Evolutionary conservation across 768 basidiomycete species (phyloP), one percentile per base, ranked within the genome.

Genomic region (Floccularia luteovirens): DNA sequence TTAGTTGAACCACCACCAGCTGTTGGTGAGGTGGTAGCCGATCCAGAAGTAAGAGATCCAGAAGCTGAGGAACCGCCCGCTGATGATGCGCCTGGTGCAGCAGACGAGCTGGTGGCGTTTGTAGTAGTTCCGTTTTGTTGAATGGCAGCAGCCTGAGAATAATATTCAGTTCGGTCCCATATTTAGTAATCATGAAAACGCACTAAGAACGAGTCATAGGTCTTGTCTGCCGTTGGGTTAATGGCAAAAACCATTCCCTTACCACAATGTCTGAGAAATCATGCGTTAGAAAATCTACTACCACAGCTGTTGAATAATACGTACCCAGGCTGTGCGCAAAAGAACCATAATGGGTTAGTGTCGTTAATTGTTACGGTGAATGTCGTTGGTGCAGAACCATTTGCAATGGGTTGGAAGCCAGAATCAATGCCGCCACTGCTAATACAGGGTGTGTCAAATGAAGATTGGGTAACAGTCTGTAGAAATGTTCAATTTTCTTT

Each of bases 241-340:
- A 79, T 56, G 17, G 76, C 70, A 56, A 81, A 79, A 34, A 81
- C 78, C 77, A 79, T 78, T 47, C 77, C 77, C 4, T 34, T 20
- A 23, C 59, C 43, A 53, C 78, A 82, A 54, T 77, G 75, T 43
- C 61, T 70, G 42, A 30, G n/a, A 36, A 17, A 42, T 17, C 12
- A 43, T 43, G n/a, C 36, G 35, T 2, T 41, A 27, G 30, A 8
- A 20, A 8, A 6, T 21, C 6, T 31, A 3, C 13, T 3, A 36
- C 24, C 5, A 31, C 4, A 38, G 27, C 14, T 24, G 27, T 23
- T 21, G 39, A 28, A 27, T 11, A 36, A 31, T n/a, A n/a, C n/a
- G n/a, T n/a, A n/a, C n/a, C 8, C 48, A 1, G 60, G 64, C 56
- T 79, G 76, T 13, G 62, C 64, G 46, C 77, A 80, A 67, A 65